A percentile compares a stretch with the other conserved stretches of the same genome.
These are phyloP conservation scores for Mycena metata DNA, from an alignment of 768 basidiomycete species.

Conservation along the genomic window DNA sequence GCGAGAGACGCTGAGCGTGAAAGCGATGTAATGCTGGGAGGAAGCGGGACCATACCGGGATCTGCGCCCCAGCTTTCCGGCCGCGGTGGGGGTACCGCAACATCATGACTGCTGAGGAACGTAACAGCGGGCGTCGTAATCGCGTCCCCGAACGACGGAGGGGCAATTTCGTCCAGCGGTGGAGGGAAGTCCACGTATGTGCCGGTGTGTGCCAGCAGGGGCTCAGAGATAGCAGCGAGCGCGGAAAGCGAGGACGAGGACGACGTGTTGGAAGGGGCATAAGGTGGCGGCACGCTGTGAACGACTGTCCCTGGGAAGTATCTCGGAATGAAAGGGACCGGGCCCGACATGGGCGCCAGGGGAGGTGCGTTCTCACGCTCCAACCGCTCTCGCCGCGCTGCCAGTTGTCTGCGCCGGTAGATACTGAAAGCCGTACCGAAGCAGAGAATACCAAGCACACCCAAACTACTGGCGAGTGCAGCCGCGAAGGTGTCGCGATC, in stretches of 20 bases:
- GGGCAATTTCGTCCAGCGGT: constrained; percentile 20
- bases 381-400: constrained; percentile 56
- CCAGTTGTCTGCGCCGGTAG: constrained; percentile 58
- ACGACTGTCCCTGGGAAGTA: constrained; percentile 68
- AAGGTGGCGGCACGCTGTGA: constrained; percentile 55
- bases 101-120: constrained; percentile 14
- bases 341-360: constrained; percentile 53
- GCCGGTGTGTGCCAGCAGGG: constrained; percentile 14
- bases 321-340: constrained; percentile 65
- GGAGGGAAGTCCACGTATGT: constrained; percentile 29
- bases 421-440: constrained; percentile 66
- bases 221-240: constrained; percentile 4
- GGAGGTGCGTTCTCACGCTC: constrained; percentile 41
- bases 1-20: constrained; percentile 8
- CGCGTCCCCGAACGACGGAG: constrained; percentile 32
- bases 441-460: constrained; percentile 62
- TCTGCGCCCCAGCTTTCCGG: constrained; percentile 17
- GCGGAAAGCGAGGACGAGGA: constrained; percentile 21
- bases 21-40: neutral
- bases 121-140: constrained; percentile 25
- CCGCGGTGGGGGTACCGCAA: constrained; percentile 7
- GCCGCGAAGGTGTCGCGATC: constrained; percentile 62
- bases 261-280: constrained; percentile 46
- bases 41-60: constrained; percentile 10
- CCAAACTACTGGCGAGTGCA: constrained; percentile 66